phyloP scores from a whole-genome alignment of 129 eudicot species.

The Lonicera japonica region DNA sequence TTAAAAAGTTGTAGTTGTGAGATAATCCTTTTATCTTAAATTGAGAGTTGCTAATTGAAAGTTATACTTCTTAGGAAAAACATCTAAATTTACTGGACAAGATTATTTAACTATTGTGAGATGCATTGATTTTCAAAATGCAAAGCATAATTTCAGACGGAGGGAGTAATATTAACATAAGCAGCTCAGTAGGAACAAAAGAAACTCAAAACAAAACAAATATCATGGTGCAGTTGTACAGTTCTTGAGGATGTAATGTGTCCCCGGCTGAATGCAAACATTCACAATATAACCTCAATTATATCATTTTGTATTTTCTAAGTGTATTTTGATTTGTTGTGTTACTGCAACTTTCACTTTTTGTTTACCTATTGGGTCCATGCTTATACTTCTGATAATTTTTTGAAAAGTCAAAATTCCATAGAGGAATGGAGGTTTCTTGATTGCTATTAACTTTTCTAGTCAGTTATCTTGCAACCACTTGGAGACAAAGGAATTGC shows the following conservation, averaged over 20 bases:
- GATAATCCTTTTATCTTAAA: too few relatives aligned
- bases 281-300: background rate
- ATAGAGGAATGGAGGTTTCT: background rate
- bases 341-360: background rate
- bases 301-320: background rate
- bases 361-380: slow-evolving; percentile 2
- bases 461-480: slow-evolving; percentile 97
- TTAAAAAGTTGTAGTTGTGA: too few relatives aligned
- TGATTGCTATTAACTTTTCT: slow-evolving; percentile 9
- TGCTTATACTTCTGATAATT: slow-evolving; percentile 1
- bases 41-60: too few relatives aligned
- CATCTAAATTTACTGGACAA: too few relatives aligned
- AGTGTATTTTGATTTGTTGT: background rate
- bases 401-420: slow-evolving; percentile 2
- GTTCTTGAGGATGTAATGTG: background rate
- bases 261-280: background rate
- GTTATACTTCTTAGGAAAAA: too few relatives aligned
- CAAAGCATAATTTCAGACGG: too few relatives aligned
- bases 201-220: background rate
- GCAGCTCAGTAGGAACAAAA: too few relatives aligned
- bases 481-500: slow-evolving; percentile 88
- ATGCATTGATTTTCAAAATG: too few relatives aligned
- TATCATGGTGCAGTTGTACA: background rate
- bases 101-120: too few relatives aligned
- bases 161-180: too few relatives aligned